These are phyloP conservation scores for Boletus fagicola DNA, from an alignment of 768 basidiomycete species.

Conservation along the genomic window DNA sequence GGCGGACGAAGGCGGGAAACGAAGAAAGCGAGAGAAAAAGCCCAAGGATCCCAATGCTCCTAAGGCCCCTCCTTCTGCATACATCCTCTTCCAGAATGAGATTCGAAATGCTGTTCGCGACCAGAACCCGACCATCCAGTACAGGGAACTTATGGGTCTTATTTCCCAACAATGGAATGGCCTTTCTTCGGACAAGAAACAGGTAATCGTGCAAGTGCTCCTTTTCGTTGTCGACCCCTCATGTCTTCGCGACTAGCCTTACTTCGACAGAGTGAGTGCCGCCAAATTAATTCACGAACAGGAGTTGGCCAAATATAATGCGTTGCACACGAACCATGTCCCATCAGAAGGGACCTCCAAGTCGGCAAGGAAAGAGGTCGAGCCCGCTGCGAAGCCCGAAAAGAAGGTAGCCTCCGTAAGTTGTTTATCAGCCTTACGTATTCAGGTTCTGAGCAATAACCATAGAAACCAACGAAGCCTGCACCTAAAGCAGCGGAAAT, in stretches of 20 bases:
- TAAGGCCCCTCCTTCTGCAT: conserved; percentile 89
- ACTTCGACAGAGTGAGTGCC: conserved; percentile 42
- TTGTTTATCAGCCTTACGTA: conserved; percentile 9
- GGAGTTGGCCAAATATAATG: conserved; percentile 66
- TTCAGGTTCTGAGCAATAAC: conserved; percentile 13
- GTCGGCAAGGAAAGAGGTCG: conserved; percentile 17
- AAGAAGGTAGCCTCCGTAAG: conserved; percentile 28
- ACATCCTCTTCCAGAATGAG: conserved; percentile 93
- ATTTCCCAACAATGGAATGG: conserved; percentile 75
- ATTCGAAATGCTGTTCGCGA: conserved; percentile 72
- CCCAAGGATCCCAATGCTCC: conserved; percentile 89
- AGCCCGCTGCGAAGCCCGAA: conserved; percentile 30
- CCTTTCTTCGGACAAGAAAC: conserved; percentile 67
- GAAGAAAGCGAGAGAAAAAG: conserved; percentile 50
- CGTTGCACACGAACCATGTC: conserved; percentile 47
- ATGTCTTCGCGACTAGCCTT: conserved; percentile 24
- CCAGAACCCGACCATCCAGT: conserved; percentile 58
- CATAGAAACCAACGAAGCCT: conserved; percentile 27
- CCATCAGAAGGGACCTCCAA: conserved; percentile 46
- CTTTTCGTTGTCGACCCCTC: neutral
- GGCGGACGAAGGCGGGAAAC: conserved; percentile 39
- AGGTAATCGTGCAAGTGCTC: conserved; percentile 48
- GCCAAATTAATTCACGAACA: conserved; percentile 66
- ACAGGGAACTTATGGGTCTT: conserved; percentile 68
- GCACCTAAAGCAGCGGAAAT: conserved; percentile 24